Evolutionary conservation across 768 basidiomycete species (phyloP).

Genomic region (Cytidiella melzeri): DNA sequence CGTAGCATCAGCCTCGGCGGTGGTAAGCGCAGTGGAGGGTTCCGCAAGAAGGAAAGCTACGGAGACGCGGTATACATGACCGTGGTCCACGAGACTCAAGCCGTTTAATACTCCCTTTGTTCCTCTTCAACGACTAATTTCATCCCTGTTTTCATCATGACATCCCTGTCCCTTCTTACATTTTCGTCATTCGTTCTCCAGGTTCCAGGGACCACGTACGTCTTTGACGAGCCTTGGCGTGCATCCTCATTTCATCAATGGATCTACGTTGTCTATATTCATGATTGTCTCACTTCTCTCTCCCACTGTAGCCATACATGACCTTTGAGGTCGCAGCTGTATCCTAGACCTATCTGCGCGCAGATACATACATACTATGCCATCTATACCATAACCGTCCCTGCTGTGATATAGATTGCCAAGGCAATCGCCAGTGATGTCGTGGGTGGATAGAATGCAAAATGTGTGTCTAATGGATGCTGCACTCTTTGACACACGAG

Average conservation of each 20-base stretch:
- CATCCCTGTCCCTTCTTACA: neutral
- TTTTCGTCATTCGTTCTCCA: neutral
- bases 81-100: slow-evolving; percentile 22
- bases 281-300: neutral
- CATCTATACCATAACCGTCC: no score
- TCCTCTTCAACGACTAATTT: neutral
- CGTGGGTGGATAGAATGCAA: no score
- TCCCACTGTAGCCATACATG: slow-evolving; percentile 7
- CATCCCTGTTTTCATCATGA: neutral
- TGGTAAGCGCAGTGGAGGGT: slow-evolving; percentile 6
- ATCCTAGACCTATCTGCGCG: neutral
- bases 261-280: neutral
- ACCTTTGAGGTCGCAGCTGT: neutral
- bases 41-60: slow-evolving; percentile 7
- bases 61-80: slow-evolving; percentile 24
- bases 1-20: slow-evolving; percentile 9
- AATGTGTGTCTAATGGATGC: no score
- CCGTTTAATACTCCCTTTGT: slow-evolving; percentile 1
- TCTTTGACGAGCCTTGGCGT: neutral
- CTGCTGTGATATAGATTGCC: no score
- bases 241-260: neutral
- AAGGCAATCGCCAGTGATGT: no score
- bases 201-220: neutral
- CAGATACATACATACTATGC: no score
- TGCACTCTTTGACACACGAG: no score